Conservation (phyloP, 805 yeast species). For the Barnettozyma siamensis region DNA sequence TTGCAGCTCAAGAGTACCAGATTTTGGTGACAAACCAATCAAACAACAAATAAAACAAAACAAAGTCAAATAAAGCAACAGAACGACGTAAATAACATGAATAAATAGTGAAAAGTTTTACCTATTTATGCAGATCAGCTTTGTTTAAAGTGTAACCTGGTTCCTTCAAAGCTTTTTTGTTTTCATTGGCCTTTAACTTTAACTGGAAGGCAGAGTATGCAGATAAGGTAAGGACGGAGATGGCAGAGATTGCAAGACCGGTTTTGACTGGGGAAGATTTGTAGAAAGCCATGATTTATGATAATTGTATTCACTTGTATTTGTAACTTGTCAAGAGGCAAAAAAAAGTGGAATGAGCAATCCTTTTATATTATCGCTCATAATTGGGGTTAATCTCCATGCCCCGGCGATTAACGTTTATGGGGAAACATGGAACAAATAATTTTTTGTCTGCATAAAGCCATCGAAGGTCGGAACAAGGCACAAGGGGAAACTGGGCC, state of each 20-base stretch:
- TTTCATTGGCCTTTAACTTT: slow-evolving; percentile 21
- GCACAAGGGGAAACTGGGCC: too few species aligned
- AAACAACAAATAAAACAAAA: background rate
- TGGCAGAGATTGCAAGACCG: slow-evolving; percentile 9
- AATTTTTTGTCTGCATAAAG: background rate
- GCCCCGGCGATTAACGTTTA: slow-evolving; percentile 1
- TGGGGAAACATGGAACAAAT: background rate
- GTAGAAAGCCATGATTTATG: background rate
- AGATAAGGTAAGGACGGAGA: slow-evolving; percentile 19
- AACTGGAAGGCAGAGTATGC: slow-evolving; percentile 21
- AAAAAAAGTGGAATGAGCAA: background rate
- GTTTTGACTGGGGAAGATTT: slow-evolving; percentile 6
- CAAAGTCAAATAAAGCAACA: background rate
- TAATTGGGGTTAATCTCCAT: background rate
- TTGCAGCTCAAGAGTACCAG: too few species aligned
- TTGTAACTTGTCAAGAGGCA: background rate
- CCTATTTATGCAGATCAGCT: slow-evolving; percentile 10
- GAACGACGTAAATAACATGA: background rate
- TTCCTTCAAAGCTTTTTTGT: slow-evolving; percentile 13
- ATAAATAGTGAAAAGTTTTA: background rate
- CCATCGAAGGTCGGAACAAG: too few species aligned
- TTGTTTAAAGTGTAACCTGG: slow-evolving; percentile 9
- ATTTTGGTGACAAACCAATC: too few species aligned
- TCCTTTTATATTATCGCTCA: background rate
- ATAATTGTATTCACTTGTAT: background rate